Evolutionary conservation across 495 filamentous ascomycete species (phyloP).

Genomic region (Penicillium ucsense): DNA sequence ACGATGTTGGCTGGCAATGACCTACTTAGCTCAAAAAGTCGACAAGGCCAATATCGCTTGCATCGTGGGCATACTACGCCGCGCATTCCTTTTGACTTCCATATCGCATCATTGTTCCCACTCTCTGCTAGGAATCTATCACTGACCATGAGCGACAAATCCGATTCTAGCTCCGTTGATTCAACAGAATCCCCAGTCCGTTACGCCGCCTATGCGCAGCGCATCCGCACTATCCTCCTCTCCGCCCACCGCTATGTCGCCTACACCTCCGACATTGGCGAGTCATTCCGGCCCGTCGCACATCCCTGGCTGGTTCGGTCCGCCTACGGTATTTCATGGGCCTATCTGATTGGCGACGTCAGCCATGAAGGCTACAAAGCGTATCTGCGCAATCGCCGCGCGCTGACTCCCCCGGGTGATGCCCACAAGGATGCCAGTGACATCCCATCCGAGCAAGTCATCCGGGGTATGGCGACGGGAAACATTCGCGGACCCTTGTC

Average conservation of each 20-base stretch:
- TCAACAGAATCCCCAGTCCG: slow-evolving; percentile 77
- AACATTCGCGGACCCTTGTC: slow-evolving; percentile 19
- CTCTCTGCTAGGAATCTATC: not conserved
- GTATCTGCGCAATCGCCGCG: slow-evolving; percentile 68
- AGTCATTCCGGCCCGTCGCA: slow-evolving; percentile 89
- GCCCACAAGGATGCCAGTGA: slow-evolving; percentile 35
- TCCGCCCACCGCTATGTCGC: slow-evolving; percentile 93
- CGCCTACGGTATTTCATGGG: slow-evolving; percentile 89
- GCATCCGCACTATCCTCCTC: slow-evolving; percentile 79
- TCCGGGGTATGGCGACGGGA: slow-evolving; percentile 32
- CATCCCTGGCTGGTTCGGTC: slow-evolving; percentile 70
- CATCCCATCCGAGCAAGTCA: slow-evolving; percentile 18
- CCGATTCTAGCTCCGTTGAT: slow-evolving; percentile 52
- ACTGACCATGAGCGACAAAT: slow-evolving; percentile 12
- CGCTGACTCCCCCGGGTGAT: slow-evolving; percentile 29
- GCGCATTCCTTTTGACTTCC: not conserved
- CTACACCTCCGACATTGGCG: slow-evolving; percentile 94
- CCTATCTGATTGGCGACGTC: slow-evolving; percentile 85
- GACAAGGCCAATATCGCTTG: too few species aligned
- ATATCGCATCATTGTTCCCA: not conserved
- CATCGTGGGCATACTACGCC: too few species aligned
- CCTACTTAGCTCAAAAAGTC: not conserved
- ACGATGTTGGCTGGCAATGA: not conserved
- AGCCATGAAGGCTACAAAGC: slow-evolving; percentile 92
- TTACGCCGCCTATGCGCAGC: slow-evolving; percentile 86